A percentile compares a stretch with the other conserved stretches of the same genome.
Evolutionary conservation across 768 basidiomycete species (phyloP).

Genomic region (Filobasidium floriforme): DNA sequence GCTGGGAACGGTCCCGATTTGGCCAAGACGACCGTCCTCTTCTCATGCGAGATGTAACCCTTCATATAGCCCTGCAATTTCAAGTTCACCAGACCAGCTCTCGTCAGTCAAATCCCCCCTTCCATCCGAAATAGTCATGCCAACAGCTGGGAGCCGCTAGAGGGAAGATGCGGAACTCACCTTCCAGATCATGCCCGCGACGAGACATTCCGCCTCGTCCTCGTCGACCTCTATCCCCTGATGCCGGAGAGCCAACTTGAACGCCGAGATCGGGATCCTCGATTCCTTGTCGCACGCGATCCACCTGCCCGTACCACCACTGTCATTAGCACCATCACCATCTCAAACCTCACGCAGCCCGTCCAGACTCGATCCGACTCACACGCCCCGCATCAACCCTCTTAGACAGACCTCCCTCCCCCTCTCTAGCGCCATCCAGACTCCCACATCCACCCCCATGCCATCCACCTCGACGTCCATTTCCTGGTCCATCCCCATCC

Average conservation of each 20-base stretch:
- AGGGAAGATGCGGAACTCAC: slow-evolving; percentile 38
- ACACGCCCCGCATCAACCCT: slow-evolving; percentile 59
- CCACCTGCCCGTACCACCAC: slow-evolving; percentile 58
- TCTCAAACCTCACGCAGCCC: neutral
- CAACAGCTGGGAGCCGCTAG: neutral
- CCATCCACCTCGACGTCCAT: slow-evolving; percentile 42
- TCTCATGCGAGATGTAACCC: slow-evolving; percentile 94
- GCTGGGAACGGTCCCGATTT: slow-evolving; percentile 72
- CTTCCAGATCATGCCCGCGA: slow-evolving; percentile 91
- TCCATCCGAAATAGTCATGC: neutral
- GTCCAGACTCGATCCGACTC: slow-evolving; percentile 27
- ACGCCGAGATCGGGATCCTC: slow-evolving; percentile 71
- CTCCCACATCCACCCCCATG: slow-evolving; percentile 61
- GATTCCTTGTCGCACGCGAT: slow-evolving; percentile 63
- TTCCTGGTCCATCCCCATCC: neutral
- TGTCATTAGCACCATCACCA: slow-evolving; percentile 20
- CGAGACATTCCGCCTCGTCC: slow-evolving; percentile 80
- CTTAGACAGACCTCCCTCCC: slow-evolving; percentile 80
- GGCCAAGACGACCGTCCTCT: slow-evolving; percentile 85
- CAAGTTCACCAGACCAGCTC: slow-evolving; percentile 7
- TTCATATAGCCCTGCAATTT: slow-evolving; percentile 61
- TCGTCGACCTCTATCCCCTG: slow-evolving; percentile 56
- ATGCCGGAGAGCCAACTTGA: slow-evolving; percentile 65
- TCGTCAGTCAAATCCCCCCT: neutral
- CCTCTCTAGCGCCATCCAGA: slow-evolving; percentile 79